phyloP scores from a whole-genome alignment of 2,329 filamentous ascomycete species.

The Colletotrichum liriopes region DNA sequence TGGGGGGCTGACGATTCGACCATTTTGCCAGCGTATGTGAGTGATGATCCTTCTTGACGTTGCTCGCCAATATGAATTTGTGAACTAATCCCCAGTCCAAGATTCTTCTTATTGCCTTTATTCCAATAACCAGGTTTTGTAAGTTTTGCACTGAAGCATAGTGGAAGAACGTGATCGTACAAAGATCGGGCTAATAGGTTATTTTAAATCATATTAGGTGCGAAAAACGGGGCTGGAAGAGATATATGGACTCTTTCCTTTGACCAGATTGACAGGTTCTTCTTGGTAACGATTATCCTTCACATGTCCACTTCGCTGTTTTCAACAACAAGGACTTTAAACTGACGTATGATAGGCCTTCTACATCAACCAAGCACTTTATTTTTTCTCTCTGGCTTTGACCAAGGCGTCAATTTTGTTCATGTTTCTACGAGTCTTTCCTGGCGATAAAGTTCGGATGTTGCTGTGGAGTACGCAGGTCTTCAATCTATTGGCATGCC shows the following conservation, averaged over 20 bases:
- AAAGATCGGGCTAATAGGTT: accelerated
- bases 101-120: background rate
- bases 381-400: constrained; percentile 53
- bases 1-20: constrained; percentile 22
- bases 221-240: background rate
- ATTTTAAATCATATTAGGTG: background rate
- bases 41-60: background rate
- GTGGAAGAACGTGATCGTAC: background rate
- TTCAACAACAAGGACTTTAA: too few species aligned
- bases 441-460: constrained; percentile 48
- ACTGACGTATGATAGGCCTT: background rate
- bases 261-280: background rate
- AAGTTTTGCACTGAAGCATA: background rate
- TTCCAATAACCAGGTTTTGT: background rate
- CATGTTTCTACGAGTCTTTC: constrained; percentile 56
- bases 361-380: background rate
- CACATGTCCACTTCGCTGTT: background rate
- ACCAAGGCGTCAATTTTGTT: constrained; percentile 55
- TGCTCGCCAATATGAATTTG: background rate
- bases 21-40: constrained; percentile 15
- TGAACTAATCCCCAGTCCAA: background rate
- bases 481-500: constrained; percentile 7
- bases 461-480: constrained; percentile 43
- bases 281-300: background rate
- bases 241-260: background rate